phyloP scores from a whole-genome alignment of 2,329 filamentous ascomycete species.

The Tetracladium maxilliforme region DNA sequence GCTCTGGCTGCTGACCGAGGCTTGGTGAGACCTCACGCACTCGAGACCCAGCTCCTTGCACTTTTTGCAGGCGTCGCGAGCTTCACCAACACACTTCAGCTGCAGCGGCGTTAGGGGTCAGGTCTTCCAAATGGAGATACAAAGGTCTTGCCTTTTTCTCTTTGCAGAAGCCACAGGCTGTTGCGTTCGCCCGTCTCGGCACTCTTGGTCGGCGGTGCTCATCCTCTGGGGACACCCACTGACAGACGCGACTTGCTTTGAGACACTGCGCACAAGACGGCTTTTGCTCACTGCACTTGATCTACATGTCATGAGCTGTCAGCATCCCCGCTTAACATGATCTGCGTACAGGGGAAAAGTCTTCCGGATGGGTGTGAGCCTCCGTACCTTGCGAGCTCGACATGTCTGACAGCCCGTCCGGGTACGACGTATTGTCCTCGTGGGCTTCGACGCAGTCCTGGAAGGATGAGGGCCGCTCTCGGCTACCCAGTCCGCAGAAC shows the following conservation, averaged over 20 bases:
- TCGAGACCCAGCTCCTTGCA: slow-evolving; percentile 3
- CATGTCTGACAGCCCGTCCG: slow-evolving; percentile 3
- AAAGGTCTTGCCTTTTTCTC: slow-evolving; percentile 4
- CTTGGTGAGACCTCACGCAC: slow-evolving; percentile 2
- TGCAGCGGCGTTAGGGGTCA: neutral
- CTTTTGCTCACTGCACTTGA: slow-evolving; percentile 5
- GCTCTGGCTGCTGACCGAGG: no score
- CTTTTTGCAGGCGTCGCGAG: slow-evolving; percentile 2
- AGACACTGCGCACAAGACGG: slow-evolving; percentile 4
- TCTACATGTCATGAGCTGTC: neutral
- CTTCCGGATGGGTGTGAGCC: neutral
- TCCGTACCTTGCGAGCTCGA: slow-evolving; percentile 1
- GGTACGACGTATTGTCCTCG: slow-evolving; percentile 1
- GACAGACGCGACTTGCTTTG: slow-evolving; percentile 2
- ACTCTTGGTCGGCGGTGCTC: slow-evolving; percentile 1
- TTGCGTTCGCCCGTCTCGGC: slow-evolving; percentile 4
- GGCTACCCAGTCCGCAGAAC: no score
- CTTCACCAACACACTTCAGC: slow-evolving; percentile 4
- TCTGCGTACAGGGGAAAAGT: no score
- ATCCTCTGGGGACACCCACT: slow-evolving; percentile 2
- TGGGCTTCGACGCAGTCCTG: no score
- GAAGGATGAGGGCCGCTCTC: no score
- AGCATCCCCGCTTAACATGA: no score
- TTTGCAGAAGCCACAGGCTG: slow-evolving; percentile 4
- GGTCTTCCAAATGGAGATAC: neutral